These are phyloP conservation scores for Russula foetens DNA, from an alignment of 768 basidiomycete species.

Conservation along the genomic window DNA sequence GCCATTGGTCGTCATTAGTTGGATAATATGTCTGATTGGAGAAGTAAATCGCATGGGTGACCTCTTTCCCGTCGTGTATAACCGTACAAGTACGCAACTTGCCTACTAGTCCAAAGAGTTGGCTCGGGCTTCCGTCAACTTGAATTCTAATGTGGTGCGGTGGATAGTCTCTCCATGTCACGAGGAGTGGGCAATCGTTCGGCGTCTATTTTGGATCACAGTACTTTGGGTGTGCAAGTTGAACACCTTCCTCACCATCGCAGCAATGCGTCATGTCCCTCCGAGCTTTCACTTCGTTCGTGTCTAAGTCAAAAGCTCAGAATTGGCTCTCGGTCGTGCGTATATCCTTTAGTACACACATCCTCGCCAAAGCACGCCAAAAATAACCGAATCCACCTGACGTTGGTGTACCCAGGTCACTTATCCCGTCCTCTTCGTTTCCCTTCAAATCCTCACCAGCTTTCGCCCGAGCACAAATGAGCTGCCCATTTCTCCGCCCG, in stretches of 20 bases:
- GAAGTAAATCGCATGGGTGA: no score
- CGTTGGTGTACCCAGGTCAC: background rate
- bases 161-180: no score
- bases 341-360: background rate
- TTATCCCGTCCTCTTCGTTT: constrained; percentile 11
- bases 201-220: background rate
- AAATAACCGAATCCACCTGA: background rate
- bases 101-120: no score
- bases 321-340: constrained; percentile 10
- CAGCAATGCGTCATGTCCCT: constrained; percentile 6
- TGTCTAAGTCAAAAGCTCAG: background rate
- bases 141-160: no score
- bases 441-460: background rate
- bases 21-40: no score
- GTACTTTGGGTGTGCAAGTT: background rate
- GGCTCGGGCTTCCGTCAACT: no score
- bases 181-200: no score
- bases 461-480: background rate
- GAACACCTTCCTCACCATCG: background rate
- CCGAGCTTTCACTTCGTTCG: background rate
- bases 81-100: no score
- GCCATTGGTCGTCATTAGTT: no score
- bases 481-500: background rate
- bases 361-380: no score
- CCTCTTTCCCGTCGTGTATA: no score